These are phyloP conservation scores for Apiotrichum mycotoxinovorans DNA, from an alignment of 1,284 basidiomycete species.

Conservation along the genomic window DNA sequence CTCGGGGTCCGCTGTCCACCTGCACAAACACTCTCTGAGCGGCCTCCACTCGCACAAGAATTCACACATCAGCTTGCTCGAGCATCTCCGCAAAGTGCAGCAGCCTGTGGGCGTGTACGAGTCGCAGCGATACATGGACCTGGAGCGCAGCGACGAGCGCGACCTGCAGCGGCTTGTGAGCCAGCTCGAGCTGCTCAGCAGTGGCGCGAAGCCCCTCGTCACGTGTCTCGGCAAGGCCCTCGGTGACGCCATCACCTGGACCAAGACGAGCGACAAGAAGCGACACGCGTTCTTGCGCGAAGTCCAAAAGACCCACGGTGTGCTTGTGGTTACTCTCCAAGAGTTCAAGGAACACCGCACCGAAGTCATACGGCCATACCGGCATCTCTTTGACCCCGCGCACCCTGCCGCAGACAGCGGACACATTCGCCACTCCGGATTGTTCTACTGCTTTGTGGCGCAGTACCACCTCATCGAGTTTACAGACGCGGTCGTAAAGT, in stretches of 20 bases:
- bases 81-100: constrained; percentile 48
- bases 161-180: constrained; percentile 57
- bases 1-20: background rate
- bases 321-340: constrained; percentile 40
- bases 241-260: constrained; percentile 30
- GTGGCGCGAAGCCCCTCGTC: constrained; percentile 59
- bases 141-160: constrained; percentile 57
- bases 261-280: constrained; percentile 7
- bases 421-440: constrained; percentile 46
- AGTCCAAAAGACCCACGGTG: background rate
- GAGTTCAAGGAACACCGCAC: constrained; percentile 54
- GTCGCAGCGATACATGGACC: constrained; percentile 68
- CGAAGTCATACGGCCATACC: constrained; percentile 67
- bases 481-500: constrained; percentile 52
- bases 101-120: constrained; percentile 76
- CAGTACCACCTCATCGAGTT: constrained; percentile 67
- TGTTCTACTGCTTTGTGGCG: constrained; percentile 66
- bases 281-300: background rate
- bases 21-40: background rate
- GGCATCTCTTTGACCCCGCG: constrained; percentile 57
- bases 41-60: constrained; percentile 14
- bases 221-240: constrained; percentile 30
- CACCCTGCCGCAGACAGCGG: constrained; percentile 17
- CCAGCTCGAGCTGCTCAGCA: constrained; percentile 57
- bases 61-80: constrained; percentile 40